These are phyloP conservation scores for Capronia coronata DNA, from an alignment of 2,329 filamentous ascomycete species.

Conservation along the genomic window DNA sequence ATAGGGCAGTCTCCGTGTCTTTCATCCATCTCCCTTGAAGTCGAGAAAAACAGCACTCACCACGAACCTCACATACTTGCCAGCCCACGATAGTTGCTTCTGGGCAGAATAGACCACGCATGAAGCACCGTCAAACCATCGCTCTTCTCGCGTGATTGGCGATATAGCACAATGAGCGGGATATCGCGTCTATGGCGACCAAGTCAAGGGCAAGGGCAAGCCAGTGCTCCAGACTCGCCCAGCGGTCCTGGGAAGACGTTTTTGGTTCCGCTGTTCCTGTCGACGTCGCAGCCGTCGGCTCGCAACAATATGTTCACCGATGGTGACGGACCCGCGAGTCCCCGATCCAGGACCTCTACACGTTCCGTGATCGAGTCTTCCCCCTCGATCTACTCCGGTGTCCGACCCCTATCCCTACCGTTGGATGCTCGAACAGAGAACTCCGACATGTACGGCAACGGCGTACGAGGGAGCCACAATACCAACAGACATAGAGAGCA, in stretches of 20 bases:
- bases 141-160: background rate
- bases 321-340: slow-evolving; percentile 11
- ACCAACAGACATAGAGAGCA: background rate
- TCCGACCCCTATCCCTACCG: slow-evolving; percentile 13
- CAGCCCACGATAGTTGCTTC: too few relatives aligned
- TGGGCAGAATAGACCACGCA: background rate
- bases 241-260: slow-evolving; percentile 15
- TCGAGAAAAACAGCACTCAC: background rate
- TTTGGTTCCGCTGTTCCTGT: slow-evolving; percentile 16
- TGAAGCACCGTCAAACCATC: background rate
- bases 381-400: slow-evolving; percentile 11
- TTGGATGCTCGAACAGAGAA: slow-evolving; percentile 6
- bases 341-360: slow-evolving; percentile 27
- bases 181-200: slow-evolving; percentile 14
- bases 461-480: background rate
- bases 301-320: slow-evolving; percentile 14
- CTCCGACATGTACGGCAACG: slow-evolving; percentile 18
- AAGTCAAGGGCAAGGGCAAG: background rate
- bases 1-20: too few relatives aligned
- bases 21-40: background rate
- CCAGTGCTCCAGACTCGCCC: slow-evolving; percentile 6
- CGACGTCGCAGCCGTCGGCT: slow-evolving; percentile 11
- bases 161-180: slow-evolving; percentile 5
- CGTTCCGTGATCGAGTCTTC: slow-evolving; percentile 28
- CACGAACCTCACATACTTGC: background rate